These are phyloP conservation scores for Lonicera japonica DNA, from an alignment of 129 eudicot genomes.

Conservation along the genomic window DNA sequence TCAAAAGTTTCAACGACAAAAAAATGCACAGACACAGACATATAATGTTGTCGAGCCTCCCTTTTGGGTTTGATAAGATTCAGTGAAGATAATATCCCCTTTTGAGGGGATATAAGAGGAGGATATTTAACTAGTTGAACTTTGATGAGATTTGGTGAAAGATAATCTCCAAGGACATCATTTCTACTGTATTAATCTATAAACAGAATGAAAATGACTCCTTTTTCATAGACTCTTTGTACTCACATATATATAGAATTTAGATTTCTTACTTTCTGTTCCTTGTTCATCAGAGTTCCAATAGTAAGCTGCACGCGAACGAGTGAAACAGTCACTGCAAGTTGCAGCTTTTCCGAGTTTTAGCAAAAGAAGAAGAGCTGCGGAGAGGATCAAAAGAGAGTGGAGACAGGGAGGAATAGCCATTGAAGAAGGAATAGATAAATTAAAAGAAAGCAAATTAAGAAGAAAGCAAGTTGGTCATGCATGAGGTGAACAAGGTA, in stretches of 20 bases:
- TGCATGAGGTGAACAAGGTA: constrained; percentile 36
- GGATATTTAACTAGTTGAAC: too few species aligned
- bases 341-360: constrained; percentile 30
- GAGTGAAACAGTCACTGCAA: constrained; percentile 49
- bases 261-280: constrained; percentile 58
- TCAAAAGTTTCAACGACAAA: too few species aligned
- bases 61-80: too few species aligned
- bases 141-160: too few species aligned
- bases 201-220: too few species aligned
- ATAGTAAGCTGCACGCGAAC: constrained; percentile 67
- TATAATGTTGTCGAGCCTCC: too few species aligned
- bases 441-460: constrained; percentile 8
- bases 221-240: too few species aligned
- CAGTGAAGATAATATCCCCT: too few species aligned
- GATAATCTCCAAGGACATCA: too few species aligned
- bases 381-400: constrained; percentile 23
- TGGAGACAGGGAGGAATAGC: constrained; percentile 19
- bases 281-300: constrained; percentile 71
- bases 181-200: too few species aligned
- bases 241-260: not conserved
- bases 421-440: constrained; percentile 18
- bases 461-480: constrained; percentile 6
- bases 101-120: too few species aligned
- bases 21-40: too few species aligned
- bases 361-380: constrained; percentile 28